Conservation (phyloP, 2,329 filamentous ascomycete genomes). For the Tolypocladium amazonense region DNA sequence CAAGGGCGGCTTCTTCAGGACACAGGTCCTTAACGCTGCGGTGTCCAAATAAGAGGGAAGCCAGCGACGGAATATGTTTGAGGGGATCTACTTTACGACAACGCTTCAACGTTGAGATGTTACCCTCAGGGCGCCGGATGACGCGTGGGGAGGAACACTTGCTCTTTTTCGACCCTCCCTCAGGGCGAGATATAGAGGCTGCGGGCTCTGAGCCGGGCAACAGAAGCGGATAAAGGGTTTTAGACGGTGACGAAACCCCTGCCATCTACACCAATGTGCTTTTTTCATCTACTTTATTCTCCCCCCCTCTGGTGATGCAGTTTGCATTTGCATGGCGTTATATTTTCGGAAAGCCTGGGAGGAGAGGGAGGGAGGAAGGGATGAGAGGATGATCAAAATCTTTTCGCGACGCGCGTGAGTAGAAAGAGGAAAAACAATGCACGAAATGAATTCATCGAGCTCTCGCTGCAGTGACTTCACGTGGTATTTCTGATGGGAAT, state of each 20-base stretch:
- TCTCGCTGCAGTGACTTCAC: not conserved
- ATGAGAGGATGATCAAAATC: not conserved
- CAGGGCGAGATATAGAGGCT: not conserved
- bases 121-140: not conserved
- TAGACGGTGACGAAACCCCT: not conserved
- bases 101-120: not conserved
- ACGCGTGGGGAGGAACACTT: not conserved
- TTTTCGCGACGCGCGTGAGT: not conserved
- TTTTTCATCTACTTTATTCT: conserved; percentile 14
- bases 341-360: conserved; percentile 2
- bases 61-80: not conserved
- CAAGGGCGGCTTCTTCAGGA: conserved; percentile 97
- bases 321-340: conserved; percentile 30
- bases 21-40: conserved; percentile 76
- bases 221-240: not conserved
- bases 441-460: not conserved
- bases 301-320: conserved; percentile 19
- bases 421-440: not conserved
- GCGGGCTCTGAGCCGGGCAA: not conserved
- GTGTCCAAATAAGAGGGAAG: conserved; percentile 37
- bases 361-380: conserved; percentile 17
- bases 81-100: not conserved
- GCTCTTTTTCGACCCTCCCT: not conserved
- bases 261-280: not conserved
- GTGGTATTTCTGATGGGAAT: not conserved